Conservation (phyloP, 2,329 filamentous ascomycete genomes). For the Mycosphaerella arachidis region DNA sequence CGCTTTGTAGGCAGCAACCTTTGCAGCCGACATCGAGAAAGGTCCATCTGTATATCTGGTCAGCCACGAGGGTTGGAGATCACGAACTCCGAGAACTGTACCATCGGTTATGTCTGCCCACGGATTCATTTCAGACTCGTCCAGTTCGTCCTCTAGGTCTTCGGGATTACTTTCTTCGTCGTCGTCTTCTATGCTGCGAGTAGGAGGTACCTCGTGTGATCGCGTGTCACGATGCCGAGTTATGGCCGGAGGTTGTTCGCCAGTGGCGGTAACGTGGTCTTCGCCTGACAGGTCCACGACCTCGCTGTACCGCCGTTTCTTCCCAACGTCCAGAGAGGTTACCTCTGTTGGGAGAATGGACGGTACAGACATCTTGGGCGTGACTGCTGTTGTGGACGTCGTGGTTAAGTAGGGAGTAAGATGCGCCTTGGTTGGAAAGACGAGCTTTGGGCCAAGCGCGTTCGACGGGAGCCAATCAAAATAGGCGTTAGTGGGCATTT, state of each 20-base stretch:
- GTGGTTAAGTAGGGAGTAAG: background rate
- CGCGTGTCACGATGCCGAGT: background rate
- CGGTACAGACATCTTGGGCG: slow-evolving; percentile 14
- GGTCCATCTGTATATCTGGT: slow-evolving; percentile 12
- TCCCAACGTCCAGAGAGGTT: slow-evolving; percentile 13
- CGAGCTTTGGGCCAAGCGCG: background rate
- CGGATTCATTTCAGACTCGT: background rate
- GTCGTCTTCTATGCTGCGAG: background rate
- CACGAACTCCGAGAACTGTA: background rate
- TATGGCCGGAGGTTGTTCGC: background rate
- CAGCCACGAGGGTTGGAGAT: background rate
- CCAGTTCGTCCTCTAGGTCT: background rate
- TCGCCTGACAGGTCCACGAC: slow-evolving; percentile 6
- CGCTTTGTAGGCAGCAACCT: slow-evolving; percentile 10
- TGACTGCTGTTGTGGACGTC: too few species aligned
- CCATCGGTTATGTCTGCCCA: background rate
- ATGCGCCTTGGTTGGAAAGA: background rate
- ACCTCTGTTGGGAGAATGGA: slow-evolving; percentile 16
- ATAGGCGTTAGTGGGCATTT: background rate
- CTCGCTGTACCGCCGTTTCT: slow-evolving; percentile 6
- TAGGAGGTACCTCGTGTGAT: background rate
- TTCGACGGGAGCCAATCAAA: background rate
- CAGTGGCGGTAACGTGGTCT: slow-evolving; percentile 2
- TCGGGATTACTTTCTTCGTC: background rate
- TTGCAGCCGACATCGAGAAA: slow-evolving; percentile 10